Conservation (phyloP, 805 yeast genomes). For the Ogataea nonfermentans region DNA sequence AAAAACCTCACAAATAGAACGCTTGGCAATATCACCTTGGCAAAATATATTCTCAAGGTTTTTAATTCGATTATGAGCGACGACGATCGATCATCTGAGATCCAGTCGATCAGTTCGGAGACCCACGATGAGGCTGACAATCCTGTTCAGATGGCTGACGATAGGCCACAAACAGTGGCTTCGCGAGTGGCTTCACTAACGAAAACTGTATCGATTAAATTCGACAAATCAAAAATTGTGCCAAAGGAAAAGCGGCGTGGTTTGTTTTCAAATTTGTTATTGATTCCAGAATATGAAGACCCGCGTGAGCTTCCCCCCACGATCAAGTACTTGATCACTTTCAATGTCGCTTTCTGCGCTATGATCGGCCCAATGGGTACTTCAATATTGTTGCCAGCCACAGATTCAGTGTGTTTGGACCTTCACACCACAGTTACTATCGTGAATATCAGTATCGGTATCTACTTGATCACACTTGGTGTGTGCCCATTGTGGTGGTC, state of each 20-base stretch:
- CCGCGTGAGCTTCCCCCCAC: slow-evolving; percentile 58
- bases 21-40: neutral
- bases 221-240: slow-evolving; percentile 31
- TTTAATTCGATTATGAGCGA: slow-evolving; percentile 1
- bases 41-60: too few species aligned
- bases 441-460: slow-evolving; percentile 78
- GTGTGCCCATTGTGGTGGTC: slow-evolving; percentile 91
- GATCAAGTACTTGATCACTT: slow-evolving; percentile 54
- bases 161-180: neutral
- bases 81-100: slow-evolving; percentile 4
- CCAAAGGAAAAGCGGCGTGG: slow-evolving; percentile 55
- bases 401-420: slow-evolving; percentile 53
- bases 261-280: slow-evolving; percentile 45
- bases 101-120: slow-evolving; percentile 7
- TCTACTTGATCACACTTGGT: slow-evolving; percentile 71
- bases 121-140: neutral
- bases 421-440: slow-evolving; percentile 55
- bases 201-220: slow-evolving; percentile 21
- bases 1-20: slow-evolving; percentile 10
- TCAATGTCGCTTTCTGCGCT: slow-evolving; percentile 69
- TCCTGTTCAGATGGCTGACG: slow-evolving; percentile 4
- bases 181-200: slow-evolving; percentile 3
- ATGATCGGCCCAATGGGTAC: slow-evolving; percentile 89
- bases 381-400: slow-evolving; percentile 77
- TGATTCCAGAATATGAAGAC: slow-evolving; percentile 71